Percentiles rank a stretch among this genome's conserved stretches.
phyloP scores from a whole-genome alignment of 352 stramenopile genomes.

The Phytopythium boreale region DNA sequence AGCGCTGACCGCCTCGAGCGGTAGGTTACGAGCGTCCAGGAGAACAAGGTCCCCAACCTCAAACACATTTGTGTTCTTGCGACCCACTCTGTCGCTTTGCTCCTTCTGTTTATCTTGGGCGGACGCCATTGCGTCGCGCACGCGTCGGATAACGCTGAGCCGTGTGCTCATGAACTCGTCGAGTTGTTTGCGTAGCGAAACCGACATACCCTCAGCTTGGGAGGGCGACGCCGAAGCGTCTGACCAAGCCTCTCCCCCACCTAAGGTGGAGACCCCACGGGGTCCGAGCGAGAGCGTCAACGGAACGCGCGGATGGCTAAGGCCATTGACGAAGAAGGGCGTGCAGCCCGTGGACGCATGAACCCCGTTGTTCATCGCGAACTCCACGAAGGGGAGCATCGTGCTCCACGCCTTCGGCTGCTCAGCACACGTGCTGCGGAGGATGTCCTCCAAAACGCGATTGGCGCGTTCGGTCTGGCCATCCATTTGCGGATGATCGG shows the following conservation, averaged over 20 bases:
- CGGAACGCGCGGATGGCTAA: constrained; percentile 14
- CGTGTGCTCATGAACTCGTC: constrained; percentile 9
- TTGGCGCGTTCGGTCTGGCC: constrained; percentile 23
- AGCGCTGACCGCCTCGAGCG: constrained; percentile 9
- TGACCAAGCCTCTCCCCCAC: constrained; percentile 4
- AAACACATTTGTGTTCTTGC: constrained; percentile 11
- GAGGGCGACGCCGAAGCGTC: neutral
- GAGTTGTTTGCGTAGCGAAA: constrained; percentile 6
- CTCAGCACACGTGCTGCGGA: constrained; percentile 16
- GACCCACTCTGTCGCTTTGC: constrained; percentile 9
- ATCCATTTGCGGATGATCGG: constrained; percentile 15
- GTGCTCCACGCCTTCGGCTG: constrained; percentile 11
- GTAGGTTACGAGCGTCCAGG: constrained; percentile 17
- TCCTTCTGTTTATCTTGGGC: constrained; percentile 18
- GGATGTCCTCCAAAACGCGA: constrained; percentile 13
- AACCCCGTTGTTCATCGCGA: constrained; percentile 26
- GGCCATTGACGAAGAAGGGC: constrained; percentile 17
- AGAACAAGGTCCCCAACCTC: constrained; percentile 15
- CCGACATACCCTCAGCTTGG: neutral
- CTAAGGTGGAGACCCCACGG: constrained; percentile 1
- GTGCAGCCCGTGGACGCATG: constrained; percentile 18
- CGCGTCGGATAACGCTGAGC: constrained; percentile 11
- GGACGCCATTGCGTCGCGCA: constrained; percentile 16
- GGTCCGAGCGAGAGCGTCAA: neutral
- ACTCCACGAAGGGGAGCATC: constrained; percentile 18